Evolutionary conservation across 2,329 filamentous ascomycete species (phyloP).

Genomic region (Diaporthe sp.): DNA sequence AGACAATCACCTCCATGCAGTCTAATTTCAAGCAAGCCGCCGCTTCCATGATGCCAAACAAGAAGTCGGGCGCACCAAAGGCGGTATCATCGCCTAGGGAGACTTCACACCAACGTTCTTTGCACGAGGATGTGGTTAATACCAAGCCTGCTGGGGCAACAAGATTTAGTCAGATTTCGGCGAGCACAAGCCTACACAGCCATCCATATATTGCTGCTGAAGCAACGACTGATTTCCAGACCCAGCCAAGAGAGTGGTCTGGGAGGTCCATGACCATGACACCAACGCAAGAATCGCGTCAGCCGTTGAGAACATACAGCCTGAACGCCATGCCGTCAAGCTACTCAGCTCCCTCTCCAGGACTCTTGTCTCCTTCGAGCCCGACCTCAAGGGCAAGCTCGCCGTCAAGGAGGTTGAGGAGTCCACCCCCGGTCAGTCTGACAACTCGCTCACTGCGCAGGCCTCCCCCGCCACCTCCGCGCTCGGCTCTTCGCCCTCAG

Average conservation of each 20-base stretch:
- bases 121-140: constrained; percentile 35
- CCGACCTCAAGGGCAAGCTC: constrained; percentile 48
- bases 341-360: constrained; percentile 32
- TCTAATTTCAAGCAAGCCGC: constrained; percentile 48
- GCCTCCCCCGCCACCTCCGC: constrained; percentile 52
- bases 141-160: constrained; percentile 43
- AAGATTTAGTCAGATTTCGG: constrained; percentile 44
- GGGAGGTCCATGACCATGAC: constrained; percentile 52
- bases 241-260: constrained; percentile 37
- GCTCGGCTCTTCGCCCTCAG: constrained; percentile 54
- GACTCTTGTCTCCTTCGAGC: constrained; percentile 46
- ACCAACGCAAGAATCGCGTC: constrained; percentile 47
- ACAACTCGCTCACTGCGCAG: constrained; percentile 54
- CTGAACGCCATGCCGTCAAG: constrained; percentile 36
- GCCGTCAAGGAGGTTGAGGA: constrained; percentile 50
- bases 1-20: constrained; percentile 46
- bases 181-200: constrained; percentile 46
- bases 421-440: constrained; percentile 60
- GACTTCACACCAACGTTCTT: constrained; percentile 25
- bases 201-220: constrained; percentile 48
- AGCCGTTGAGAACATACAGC: constrained; percentile 43
- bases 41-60: constrained; percentile 48
- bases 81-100: constrained; percentile 46
- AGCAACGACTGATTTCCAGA: constrained; percentile 41
- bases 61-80: constrained; percentile 52